phyloP scores from a whole-genome alignment of 2,329 filamentous ascomycete species.

The Corynespora cassiicola region DNA sequence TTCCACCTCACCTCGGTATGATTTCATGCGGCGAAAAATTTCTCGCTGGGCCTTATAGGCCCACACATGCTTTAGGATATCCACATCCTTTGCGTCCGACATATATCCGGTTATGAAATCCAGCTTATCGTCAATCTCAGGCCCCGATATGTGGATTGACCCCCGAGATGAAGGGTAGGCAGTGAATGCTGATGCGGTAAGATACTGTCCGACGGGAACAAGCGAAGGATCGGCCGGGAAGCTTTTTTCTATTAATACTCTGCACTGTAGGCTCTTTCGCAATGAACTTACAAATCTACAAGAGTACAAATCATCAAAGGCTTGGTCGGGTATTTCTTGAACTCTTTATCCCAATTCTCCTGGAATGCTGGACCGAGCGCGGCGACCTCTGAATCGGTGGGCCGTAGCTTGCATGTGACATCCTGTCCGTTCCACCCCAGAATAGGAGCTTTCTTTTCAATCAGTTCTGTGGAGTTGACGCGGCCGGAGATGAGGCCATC shows the following conservation, averaged over 20 bases:
- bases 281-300: conserved; percentile 39
- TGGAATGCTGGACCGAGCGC: conserved; percentile 59
- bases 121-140: conserved; percentile 50
- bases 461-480: conserved; percentile 50
- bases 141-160: conserved; percentile 60
- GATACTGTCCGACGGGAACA: conserved; percentile 51
- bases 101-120: conserved; percentile 65
- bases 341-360: conserved; percentile 60
- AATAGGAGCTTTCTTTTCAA: conserved; percentile 53
- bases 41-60: conserved; percentile 67
- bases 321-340: conserved; percentile 48
- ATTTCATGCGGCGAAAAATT: conserved; percentile 60
- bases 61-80: conserved; percentile 64
- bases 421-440: conserved; percentile 64
- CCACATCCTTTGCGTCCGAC: conserved; percentile 57
- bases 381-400: conserved; percentile 56
- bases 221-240: conserved; percentile 10
- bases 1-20: conserved; percentile 51
- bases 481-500: conserved; percentile 58
- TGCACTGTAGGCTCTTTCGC: not conserved
- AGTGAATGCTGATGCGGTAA: conserved; percentile 59
- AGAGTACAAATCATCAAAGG: conserved; percentile 53
- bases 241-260: conserved; percentile 35
- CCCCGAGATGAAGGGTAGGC: conserved; percentile 66
- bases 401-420: conserved; percentile 59